Evolutionary conservation across 2,329 filamentous ascomycete species (phyloP).

Genomic region (Biscogniauxia mediterranea): DNA sequence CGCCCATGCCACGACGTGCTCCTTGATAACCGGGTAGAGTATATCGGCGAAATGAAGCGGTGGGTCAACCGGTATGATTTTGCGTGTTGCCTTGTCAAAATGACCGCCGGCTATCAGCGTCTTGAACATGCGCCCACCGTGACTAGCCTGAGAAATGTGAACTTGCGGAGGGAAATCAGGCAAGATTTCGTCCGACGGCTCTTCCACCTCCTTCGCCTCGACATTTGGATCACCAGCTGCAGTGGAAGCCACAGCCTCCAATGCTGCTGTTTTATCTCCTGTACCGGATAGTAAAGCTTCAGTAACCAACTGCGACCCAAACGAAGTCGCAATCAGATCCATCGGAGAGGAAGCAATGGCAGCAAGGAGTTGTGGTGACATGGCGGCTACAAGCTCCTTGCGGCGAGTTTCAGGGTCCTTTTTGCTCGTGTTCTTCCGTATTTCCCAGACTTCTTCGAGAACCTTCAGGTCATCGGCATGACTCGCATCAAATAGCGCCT

Average conservation of each 20-base stretch:
- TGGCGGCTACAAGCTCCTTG: conserved; percentile 69
- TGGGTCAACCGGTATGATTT: conserved; percentile 68
- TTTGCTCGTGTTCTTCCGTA: conserved; percentile 84
- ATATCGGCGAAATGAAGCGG: conserved; percentile 76
- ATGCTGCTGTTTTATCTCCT: conserved; percentile 73
- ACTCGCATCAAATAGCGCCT: conserved; percentile 58
- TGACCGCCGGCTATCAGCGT: conserved; percentile 84
- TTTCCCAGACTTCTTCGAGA: conserved; percentile 73
- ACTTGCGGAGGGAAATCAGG: conserved; percentile 28
- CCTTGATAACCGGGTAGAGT: conserved; percentile 79
- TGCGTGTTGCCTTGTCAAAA: conserved; percentile 74
- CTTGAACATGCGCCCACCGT: conserved; percentile 83
- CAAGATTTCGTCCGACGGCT: conserved; percentile 37
- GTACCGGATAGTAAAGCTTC: conserved; percentile 76
- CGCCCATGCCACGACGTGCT: conserved; percentile 77
- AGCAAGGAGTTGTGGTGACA: conserved; percentile 73
- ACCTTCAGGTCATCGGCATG: conserved; percentile 67
- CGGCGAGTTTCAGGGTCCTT: conserved; percentile 79
- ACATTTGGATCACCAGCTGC: conserved; percentile 55
- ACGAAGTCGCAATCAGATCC: conserved; percentile 70
- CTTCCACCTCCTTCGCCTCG: conserved; percentile 35
- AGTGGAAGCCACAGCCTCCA: conserved; percentile 66
- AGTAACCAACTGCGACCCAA: conserved; percentile 82
- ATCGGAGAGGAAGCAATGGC: conserved; percentile 67
- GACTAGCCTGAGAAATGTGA: conserved; percentile 61